Evolutionary conservation across 1,284 basidiomycete species (phyloP), one percentile per base, ranked within the genome.

Genomic region (Cutaneotrichosporon sp.): DNA sequence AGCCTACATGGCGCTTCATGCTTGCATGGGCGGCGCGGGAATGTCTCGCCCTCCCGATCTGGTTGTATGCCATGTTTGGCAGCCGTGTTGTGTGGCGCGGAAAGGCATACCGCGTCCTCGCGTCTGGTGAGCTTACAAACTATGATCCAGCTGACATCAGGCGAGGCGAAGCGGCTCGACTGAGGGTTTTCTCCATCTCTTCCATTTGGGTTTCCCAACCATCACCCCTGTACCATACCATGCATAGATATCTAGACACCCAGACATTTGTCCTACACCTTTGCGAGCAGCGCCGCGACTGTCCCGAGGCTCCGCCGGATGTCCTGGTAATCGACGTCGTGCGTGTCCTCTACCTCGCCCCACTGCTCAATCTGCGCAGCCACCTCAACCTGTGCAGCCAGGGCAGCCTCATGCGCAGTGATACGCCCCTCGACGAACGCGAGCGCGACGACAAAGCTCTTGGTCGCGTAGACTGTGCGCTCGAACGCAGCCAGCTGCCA

Each of bases 321-420:
- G 78, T 98, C 96, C 68, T 97, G 91, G 79, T 92, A 90, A 80
- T 99, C 96, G 52, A 99, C 96, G 78, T 97, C 94, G 76, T 97
- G 94, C 22, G 64, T 91, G 80, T 99, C 97, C 83, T 99, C 97
- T 0, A 99, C 97, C 81, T 97, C 93, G 30, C 97, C 97, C 97
- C 97, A 99, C 58, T 88, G 85, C 79, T 96, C 87, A 67, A 97
- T 97, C 81, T 99, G 97, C 75, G 90, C 93, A 65, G 89, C 85
- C 0, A 99, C 95, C 80, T 99, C 97, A 9, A 97, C 96, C 65
- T 92, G 90, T 5, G 92, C 86, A 0, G 68, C 92, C 60, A 88
- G 81, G 1, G 92, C 87, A 2, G 97, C 96, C 75, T 93, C 84
- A 70, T 99, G 90, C 0, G 89, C 91, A 3, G 86, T 87, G 50